A percentile compares a stretch with the other conserved stretches of the same genome.
These are phyloP conservation scores for Adansonia digitata DNA, from an alignment of 345 rosid species.

Conservation along the genomic window DNA sequence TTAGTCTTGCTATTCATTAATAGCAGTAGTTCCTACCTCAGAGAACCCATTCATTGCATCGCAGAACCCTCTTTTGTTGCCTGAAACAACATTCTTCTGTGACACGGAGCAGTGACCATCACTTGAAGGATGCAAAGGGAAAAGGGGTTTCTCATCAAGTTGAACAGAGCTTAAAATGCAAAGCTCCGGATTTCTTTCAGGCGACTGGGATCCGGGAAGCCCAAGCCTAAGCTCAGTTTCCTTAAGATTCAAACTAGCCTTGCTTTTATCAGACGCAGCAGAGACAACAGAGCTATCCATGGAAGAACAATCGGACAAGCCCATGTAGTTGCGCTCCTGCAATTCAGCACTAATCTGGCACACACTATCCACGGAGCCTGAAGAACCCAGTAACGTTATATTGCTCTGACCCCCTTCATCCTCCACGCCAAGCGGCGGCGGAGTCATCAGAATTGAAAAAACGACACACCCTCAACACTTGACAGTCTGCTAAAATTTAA, in stretches of 20 bases:
- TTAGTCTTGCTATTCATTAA: too few relatives aligned
- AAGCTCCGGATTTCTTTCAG: slow-evolving; percentile 47
- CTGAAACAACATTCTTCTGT: neutral
- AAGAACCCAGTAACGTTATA: slow-evolving; percentile 35
- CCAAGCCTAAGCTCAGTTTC: neutral
- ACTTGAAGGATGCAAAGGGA: slow-evolving; percentile 58
- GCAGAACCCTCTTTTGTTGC: neutral
- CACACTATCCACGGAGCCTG: slow-evolving; percentile 34
- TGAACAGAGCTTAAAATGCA: slow-evolving; percentile 39
- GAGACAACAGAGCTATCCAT: slow-evolving; percentile 65
- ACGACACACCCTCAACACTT: slow-evolving; percentile 2
- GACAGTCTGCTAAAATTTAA: slow-evolving; percentile 23
- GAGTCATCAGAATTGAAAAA: slow-evolving; percentile 43
- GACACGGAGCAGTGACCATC: neutral
- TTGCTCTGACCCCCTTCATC: slow-evolving; percentile 43
- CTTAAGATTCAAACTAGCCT: slow-evolving; percentile 28
- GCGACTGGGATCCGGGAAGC: slow-evolving; percentile 31
- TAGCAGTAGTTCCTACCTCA: too few relatives aligned
- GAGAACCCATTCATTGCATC: slow-evolving; percentile 22
- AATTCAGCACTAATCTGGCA: slow-evolving; percentile 35
- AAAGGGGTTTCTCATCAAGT: slow-evolving; percentile 65
- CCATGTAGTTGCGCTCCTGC: slow-evolving; percentile 69
- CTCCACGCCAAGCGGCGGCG: slow-evolving; percentile 46
- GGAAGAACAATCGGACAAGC: slow-evolving; percentile 69
- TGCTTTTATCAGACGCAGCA: slow-evolving; percentile 37